Conservation (phyloP, 805 yeast species). For the Starmerella vitae region DNA sequence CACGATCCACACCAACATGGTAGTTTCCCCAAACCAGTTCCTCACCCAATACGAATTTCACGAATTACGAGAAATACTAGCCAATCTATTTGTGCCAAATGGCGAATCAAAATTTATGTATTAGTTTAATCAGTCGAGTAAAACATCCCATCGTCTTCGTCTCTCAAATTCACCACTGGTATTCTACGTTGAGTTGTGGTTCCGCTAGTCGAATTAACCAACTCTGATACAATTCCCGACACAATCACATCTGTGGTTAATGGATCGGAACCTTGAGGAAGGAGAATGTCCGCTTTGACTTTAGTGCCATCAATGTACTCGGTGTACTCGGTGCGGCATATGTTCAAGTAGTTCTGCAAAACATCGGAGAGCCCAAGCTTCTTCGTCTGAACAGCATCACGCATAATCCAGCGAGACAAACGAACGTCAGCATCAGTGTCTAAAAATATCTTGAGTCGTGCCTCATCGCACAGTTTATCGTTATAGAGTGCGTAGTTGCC, state of each 20-base stretch:
- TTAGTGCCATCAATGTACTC: conserved; percentile 48
- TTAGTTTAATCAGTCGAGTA: conserved; percentile 8
- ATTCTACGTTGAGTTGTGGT: background rate
- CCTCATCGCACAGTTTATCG: conserved; percentile 37
- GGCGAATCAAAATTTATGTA: background rate
- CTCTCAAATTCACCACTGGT: conserved; percentile 15
- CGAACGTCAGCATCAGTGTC: conserved; percentile 79
- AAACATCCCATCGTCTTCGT: conserved; percentile 14
- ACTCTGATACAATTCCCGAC: conserved; percentile 40
- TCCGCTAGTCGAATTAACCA: conserved; percentile 7
- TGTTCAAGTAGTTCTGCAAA: conserved; percentile 37
- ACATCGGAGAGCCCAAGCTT: conserved; percentile 24
- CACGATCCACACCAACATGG: conserved; percentile 18
- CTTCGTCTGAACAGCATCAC: conserved; percentile 23
- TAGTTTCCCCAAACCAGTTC: background rate
- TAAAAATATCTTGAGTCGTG: conserved; percentile 57
- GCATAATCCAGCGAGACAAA: conserved; percentile 54
- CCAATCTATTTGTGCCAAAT: background rate
- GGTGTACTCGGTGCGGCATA: conserved; percentile 53
- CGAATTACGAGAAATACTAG: background rate
- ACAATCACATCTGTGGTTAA: conserved; percentile 46
- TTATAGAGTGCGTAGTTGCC: conserved; percentile 75
- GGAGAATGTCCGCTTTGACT: conserved; percentile 57
- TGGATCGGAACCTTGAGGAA: conserved; percentile 56
- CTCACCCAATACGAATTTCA: no score